Percentiles rank a stretch among this genome's conserved stretches.
These are phyloP conservation scores for Aspergillus saccharolyticus DNA, from an alignment of 495 filamentous ascomycete species.

Conservation along the genomic window DNA sequence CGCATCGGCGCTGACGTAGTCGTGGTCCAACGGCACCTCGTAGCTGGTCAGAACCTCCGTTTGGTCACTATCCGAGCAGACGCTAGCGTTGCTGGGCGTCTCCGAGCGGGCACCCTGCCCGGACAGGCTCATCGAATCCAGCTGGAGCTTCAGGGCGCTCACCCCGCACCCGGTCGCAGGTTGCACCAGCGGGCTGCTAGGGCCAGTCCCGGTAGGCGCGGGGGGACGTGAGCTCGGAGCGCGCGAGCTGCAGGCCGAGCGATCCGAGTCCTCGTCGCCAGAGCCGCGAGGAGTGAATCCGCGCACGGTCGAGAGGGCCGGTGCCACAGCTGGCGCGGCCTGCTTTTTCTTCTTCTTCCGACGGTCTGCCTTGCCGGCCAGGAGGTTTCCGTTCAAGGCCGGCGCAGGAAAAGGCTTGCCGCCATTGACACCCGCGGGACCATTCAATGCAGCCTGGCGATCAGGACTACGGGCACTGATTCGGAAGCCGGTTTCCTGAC, in stretches of 20 bases:
- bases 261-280: slow-evolving; percentile 80
- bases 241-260: slow-evolving; percentile 49
- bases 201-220: slow-evolving; percentile 17
- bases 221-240: slow-evolving; percentile 30
- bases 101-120: slow-evolving; percentile 38
- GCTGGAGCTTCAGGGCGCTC: slow-evolving; percentile 69
- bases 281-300: slow-evolving; percentile 86
- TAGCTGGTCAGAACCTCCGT: slow-evolving; percentile 67
- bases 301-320: slow-evolving; percentile 67
- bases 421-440: slow-evolving; percentile 11
- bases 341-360: slow-evolving; percentile 52
- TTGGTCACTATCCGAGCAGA: slow-evolving; percentile 52
- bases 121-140: slow-evolving; percentile 60
- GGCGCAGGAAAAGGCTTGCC: slow-evolving; percentile 21
- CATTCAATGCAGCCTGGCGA: slow-evolving; percentile 16
- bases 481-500: slow-evolving; percentile 25
- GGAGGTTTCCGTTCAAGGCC: slow-evolving; percentile 21
- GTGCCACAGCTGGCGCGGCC: slow-evolving; percentile 39
- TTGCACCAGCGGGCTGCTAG: slow-evolving; percentile 53
- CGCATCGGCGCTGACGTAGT: slow-evolving; percentile 78
- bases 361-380: slow-evolving; percentile 31
- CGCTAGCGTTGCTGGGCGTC: slow-evolving; percentile 50
- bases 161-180: slow-evolving; percentile 62
- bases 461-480: slow-evolving; percentile 28
- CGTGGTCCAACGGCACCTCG: slow-evolving; percentile 80